Evolutionary conservation across 2,329 filamentous ascomycete genomes (phyloP).

Genomic region (Leptosphaerulina australis): DNA sequence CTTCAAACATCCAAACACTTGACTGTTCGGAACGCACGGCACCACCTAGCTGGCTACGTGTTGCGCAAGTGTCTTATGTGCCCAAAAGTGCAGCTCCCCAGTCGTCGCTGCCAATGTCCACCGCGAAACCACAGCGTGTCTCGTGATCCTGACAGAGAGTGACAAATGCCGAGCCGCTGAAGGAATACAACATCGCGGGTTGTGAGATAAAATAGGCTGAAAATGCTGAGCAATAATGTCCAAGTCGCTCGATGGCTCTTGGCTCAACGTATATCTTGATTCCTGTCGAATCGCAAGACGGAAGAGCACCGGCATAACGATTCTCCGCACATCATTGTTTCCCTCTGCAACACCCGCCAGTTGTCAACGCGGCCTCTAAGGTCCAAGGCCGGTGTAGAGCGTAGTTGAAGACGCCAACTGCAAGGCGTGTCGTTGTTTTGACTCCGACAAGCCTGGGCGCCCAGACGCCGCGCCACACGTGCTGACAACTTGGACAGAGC

Average conservation of each 20-base stretch:
- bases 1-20: slow-evolving; percentile 3
- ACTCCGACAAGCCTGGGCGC: slow-evolving; percentile 22
- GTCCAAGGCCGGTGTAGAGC: slow-evolving; percentile 18
- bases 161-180: not conserved
- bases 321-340: slow-evolving; percentile 13
- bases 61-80: not conserved
- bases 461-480: slow-evolving; percentile 25
- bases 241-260: slow-evolving; percentile 7
- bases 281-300: slow-evolving; percentile 5
- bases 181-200: not conserved
- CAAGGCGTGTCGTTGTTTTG: slow-evolving; percentile 16
- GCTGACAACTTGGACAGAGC: slow-evolving; percentile 16
- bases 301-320: slow-evolving; percentile 15
- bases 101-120: slow-evolving; percentile 1
- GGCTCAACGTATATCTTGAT: not conserved
- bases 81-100: not conserved
- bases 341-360: not conserved
- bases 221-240: not conserved
- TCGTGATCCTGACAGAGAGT: no score
- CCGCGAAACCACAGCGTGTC: no score
- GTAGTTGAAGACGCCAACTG: slow-evolving; percentile 19
- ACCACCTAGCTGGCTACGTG: slow-evolving; percentile 3
- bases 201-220: not conserved
- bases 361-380: slow-evolving; percentile 4
- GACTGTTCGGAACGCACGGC: slow-evolving; percentile 4